phyloP scores from a whole-genome alignment of 345 rosid genomes.

The Eucalyptus cloeziana region DNA sequence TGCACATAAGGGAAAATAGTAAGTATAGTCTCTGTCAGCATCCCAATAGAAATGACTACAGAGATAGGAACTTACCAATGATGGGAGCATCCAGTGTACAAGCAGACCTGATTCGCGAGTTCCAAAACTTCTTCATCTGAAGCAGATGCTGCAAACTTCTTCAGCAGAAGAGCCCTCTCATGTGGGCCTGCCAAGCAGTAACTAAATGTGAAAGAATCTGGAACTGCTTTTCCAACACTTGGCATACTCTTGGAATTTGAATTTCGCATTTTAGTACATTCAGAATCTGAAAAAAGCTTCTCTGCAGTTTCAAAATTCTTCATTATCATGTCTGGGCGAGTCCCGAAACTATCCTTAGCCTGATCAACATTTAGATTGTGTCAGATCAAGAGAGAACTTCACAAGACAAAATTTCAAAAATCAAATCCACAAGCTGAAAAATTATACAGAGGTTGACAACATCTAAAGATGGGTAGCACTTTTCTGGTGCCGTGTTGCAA shows the following conservation, averaged over 20 bases:
- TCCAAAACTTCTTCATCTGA: slow-evolving; percentile 53
- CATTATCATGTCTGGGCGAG: slow-evolving; percentile 14
- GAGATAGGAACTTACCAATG: slow-evolving; percentile 39
- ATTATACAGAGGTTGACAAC: background rate
- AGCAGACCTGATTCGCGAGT: slow-evolving; percentile 69
- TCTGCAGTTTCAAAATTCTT: slow-evolving; percentile 25
- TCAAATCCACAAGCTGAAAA: background rate
- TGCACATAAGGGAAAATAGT: background rate
- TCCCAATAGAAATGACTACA: background rate
- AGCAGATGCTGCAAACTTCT: slow-evolving; percentile 60
- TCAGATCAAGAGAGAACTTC: background rate
- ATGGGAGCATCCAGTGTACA: slow-evolving; percentile 85
- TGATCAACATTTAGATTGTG: background rate
- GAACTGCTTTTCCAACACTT: slow-evolving; percentile 22
- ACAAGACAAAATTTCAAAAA: background rate
- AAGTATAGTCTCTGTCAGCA: background rate
- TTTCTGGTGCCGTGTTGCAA: background rate
- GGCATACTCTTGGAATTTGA: slow-evolving; percentile 17
- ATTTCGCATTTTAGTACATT: slow-evolving; percentile 39
- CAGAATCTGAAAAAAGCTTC: slow-evolving; percentile 49
- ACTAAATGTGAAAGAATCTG: slow-evolving; percentile 52
- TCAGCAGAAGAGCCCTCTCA: slow-evolving; percentile 66
- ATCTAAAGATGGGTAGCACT: background rate
- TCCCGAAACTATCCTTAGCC: slow-evolving; percentile 14
- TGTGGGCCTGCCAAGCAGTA: slow-evolving; percentile 73